A percentile compares a stretch with the other conserved stretches of the same genome.
These are phyloP conservation scores for Cercospora canescens DNA, from an alignment of 2,329 filamentous ascomycete species.

Conservation along the genomic window DNA sequence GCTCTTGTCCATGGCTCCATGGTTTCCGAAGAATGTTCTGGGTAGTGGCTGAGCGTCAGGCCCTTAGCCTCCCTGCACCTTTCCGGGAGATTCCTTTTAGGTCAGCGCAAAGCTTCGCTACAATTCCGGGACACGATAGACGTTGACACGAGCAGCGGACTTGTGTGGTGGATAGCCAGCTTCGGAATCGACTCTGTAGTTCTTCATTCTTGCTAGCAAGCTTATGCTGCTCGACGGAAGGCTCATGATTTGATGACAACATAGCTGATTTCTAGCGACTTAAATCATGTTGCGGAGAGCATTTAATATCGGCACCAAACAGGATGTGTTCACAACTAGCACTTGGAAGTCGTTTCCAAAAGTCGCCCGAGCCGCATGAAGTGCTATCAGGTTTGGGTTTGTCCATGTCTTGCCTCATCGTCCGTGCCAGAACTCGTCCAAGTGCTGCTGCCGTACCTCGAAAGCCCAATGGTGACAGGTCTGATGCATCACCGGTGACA, in stretches of 20 bases:
- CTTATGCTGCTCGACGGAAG: neutral
- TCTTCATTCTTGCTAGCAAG: neutral
- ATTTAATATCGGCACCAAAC: neutral
- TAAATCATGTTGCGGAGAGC: neutral
- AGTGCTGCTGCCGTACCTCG: slow-evolving; percentile 51
- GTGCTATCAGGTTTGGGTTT: too few relatives aligned
- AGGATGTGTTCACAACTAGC: neutral
- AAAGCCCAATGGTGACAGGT: slow-evolving; percentile 60
- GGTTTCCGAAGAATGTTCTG: neutral
- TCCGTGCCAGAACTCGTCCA: slow-evolving; percentile 50
- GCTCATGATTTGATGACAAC: neutral
- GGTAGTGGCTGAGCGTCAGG: neutral
- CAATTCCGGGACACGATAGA: neutral
- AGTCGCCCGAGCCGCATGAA: neutral
- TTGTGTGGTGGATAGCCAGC: neutral
- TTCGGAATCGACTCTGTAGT: neutral
- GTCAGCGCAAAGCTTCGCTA: neutral
- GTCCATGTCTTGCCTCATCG: neutral
- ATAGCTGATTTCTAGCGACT: neutral
- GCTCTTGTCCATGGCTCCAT: neutral
- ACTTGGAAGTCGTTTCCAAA: neutral
- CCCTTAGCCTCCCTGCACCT: neutral
- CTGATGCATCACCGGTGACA: slow-evolving; percentile 59
- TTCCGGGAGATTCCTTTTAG: neutral
- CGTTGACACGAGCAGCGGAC: neutral